phyloP scores from a whole-genome alignment of 257 asterid species.

The Solanum habrochaites region DNA sequence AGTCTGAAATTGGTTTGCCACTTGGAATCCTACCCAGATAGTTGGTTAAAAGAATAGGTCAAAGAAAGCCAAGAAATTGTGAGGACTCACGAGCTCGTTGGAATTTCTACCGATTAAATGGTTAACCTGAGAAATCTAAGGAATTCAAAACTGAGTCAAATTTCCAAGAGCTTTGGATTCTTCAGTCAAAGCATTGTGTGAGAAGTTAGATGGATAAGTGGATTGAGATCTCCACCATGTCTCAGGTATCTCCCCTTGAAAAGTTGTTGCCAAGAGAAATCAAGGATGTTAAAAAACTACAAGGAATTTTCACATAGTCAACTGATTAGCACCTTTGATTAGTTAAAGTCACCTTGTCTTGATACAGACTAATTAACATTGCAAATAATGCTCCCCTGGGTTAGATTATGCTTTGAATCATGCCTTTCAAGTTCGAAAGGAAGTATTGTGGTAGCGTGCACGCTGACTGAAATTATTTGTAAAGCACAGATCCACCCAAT shows the following conservation, averaged over 20 bases:
- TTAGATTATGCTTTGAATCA: neutral
- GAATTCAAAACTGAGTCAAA: neutral
- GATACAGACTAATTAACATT: neutral
- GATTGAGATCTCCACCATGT: neutral
- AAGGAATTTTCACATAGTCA: neutral
- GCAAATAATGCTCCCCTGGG: neutral
- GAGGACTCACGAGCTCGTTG: slow-evolving; percentile 21
- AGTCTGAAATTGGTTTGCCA: slow-evolving; percentile 20
- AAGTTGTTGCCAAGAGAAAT: neutral
- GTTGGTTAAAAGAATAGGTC: slow-evolving; percentile 27
- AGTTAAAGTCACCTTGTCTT: neutral
- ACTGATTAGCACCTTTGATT: neutral
- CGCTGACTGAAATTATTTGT: neutral
- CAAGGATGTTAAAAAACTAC: too few species aligned
- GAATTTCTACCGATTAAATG: slow-evolving; percentile 31
- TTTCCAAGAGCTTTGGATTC: neutral
- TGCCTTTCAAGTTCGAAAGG: neutral
- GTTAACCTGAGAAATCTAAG: neutral
- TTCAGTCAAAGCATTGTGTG: neutral
- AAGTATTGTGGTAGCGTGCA: neutral
- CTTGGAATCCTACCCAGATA: slow-evolving; percentile 25
- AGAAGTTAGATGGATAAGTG: neutral
- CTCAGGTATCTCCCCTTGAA: neutral
- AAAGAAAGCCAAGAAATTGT: slow-evolving; percentile 34
- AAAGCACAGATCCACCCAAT: neutral